Percentiles rank a stretch among this genome's conserved stretches.
These are phyloP conservation scores for Metschnikowia colocasiae DNA, from an alignment of 805 yeast genomes.

Conservation along the genomic window DNA sequence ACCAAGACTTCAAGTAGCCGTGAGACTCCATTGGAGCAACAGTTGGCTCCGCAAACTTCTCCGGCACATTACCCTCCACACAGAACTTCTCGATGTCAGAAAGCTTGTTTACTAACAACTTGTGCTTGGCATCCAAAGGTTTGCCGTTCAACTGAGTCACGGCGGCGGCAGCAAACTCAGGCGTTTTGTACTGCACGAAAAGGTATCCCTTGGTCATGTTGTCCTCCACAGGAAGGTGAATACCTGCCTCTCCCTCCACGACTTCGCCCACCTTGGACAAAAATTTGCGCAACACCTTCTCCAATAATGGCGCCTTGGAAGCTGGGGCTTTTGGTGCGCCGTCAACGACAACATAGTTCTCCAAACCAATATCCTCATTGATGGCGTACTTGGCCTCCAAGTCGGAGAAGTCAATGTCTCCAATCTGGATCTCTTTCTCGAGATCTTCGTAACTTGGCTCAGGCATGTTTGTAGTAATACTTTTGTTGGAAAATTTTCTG, in stretches of 20 bases:
- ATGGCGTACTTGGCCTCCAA: constrained; percentile 73
- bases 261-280: constrained; percentile 77
- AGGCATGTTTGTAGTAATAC: constrained; percentile 10
- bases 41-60: constrained; percentile 66
- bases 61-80: constrained; percentile 55
- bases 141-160: constrained; percentile 79
- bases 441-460: constrained; percentile 27
- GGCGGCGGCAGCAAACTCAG: constrained; percentile 69
- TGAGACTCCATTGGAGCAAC: constrained; percentile 69
- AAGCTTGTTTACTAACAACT: constrained; percentile 77
- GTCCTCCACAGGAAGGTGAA: constrained; percentile 75
- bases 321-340: constrained; percentile 97
- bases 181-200: constrained; percentile 74
- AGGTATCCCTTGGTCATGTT: constrained; percentile 83
- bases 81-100: constrained; percentile 80
- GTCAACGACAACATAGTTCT: constrained; percentile 79
- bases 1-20: constrained; percentile 86
- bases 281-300: constrained; percentile 80
- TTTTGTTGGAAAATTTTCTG: constrained; percentile 11
- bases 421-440: constrained; percentile 38
- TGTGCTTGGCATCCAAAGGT: constrained; percentile 90
- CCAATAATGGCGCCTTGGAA: constrained; percentile 74
- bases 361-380: constrained; percentile 56
- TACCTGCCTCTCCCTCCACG: constrained; percentile 53
- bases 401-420: constrained; percentile 75